A percentile compares a stretch with the other conserved stretches of the same genome.
These are phyloP conservation scores for Trichoderma koningiopsis DNA, from an alignment of 2,329 filamentous ascomycete genomes.

Conservation along the genomic window DNA sequence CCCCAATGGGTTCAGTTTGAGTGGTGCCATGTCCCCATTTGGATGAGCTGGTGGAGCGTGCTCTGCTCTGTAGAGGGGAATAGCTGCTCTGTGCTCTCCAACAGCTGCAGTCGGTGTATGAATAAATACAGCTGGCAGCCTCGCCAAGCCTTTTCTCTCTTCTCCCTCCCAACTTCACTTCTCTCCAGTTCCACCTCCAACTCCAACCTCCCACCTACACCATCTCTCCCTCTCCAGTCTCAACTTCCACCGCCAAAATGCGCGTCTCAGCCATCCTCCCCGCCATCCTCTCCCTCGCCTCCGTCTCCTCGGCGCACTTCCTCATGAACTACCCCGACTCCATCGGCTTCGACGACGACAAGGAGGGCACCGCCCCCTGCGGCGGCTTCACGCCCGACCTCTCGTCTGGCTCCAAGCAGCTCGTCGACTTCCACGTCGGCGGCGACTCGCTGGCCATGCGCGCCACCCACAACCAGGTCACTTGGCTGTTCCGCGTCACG, in stretches of 20 bases:
- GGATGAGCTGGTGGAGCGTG: conserved; percentile 5
- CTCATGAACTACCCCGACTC: conserved; percentile 50
- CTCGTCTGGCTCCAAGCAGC: conserved; percentile 43
- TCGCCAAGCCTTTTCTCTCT: conserved; percentile 8
- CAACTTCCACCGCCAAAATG: conserved; percentile 38
- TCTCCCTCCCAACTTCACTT: neutral
- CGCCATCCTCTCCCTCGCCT: conserved; percentile 42
- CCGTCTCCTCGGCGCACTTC: conserved; percentile 56
- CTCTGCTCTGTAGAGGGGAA: neutral
- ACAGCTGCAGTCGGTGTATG: neutral
- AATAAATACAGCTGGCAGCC: conserved; percentile 12
- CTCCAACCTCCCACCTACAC: neutral
- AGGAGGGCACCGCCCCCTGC: conserved; percentile 52
- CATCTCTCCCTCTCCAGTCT: neutral
- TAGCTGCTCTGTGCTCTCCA: neutral
- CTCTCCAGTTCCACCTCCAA: neutral
- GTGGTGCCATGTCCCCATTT: conserved; percentile 1
- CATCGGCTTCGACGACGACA: conserved; percentile 52
- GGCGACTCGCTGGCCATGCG: conserved; percentile 55
- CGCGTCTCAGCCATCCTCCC: conserved; percentile 38
- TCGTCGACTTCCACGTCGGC: conserved; percentile 59
- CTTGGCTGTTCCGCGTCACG: conserved; percentile 61
- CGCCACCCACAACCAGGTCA: conserved; percentile 54
- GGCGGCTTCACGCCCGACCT: conserved; percentile 54
- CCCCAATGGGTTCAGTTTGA: neutral